Base-by-base conservation (phyloP, 768 basidiomycete genomes). In the Trametes cinnabarina region DNA sequence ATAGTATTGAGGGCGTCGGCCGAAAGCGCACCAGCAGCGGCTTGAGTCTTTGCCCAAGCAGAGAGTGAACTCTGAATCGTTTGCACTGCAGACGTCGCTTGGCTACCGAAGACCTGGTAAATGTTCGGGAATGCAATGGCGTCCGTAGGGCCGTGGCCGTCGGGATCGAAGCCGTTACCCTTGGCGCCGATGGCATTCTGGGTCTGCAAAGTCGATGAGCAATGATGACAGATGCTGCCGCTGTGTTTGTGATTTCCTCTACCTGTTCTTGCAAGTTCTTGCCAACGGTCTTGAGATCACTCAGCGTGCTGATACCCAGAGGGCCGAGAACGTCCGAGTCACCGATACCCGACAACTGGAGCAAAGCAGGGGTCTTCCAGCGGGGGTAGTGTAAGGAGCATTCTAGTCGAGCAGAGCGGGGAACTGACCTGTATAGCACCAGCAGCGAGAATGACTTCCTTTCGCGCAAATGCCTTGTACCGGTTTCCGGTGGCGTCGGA, bases 281-380 rank as follows among this genome's bases (percentile, higher is more conserved):
- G 6, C 82, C 82, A 4, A 84, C 82, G 4, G 75, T 77, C 59
- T 75, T 75, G 26, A 83, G 69, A 54, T 81, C 68, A 39, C 83
- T 69, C n/a, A 72, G 68, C 3, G 78, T 75, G 12, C 63, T 66
- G 64, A 86, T 82, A 0, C 78, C 81, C 20, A 84, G 71, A 1
- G 76, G 70, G 0, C 63, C 65, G 0, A 85, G 77, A 20, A 80
- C 41, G 10, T 67, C 66, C 0, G 79, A 69, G 65, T 83, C 81
- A 2, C 83, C 84, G 55, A 85, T 79, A 0, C 83, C 84, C 12
- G 82, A 84, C 1, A 82, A 75, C 65, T 83, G 81, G 14, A 81
- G 71, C 9, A 80, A 63, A 47, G 78, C 75, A 8, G 79, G 72
- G 2, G 77, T 65, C 54, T 65, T 52, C 14, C 23, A n/a, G 23